These are phyloP conservation scores for Fusarium sp. DNA, from an alignment of 2,329 filamentous ascomycete species.

Conservation along the genomic window DNA sequence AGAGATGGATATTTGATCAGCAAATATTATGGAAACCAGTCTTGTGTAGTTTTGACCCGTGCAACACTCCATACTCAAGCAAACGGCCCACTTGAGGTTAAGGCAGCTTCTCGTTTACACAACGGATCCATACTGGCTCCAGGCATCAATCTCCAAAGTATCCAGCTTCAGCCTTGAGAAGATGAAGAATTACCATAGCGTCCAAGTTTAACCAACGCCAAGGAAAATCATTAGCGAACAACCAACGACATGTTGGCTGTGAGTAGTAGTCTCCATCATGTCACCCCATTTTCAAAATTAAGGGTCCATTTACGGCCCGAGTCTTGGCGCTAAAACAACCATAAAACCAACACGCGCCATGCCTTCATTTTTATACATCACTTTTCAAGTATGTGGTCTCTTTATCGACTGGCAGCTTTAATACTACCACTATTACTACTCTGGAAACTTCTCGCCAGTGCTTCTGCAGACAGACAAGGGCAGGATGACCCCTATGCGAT, in stretches of 20 bases:
- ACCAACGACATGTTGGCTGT: background rate
- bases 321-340: background rate
- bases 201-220: background rate
- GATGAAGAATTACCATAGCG: background rate
- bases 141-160: background rate
- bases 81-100: too few species aligned
- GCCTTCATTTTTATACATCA: background rate
- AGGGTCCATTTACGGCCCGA: background rate
- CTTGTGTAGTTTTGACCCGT: too few species aligned
- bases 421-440: rapidly evolving
- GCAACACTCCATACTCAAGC: too few species aligned
- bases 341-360: background rate
- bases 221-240: background rate
- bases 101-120: too few species aligned
- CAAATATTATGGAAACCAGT: too few species aligned
- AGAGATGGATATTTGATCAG: too few species aligned
- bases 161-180: background rate
- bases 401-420: background rate
- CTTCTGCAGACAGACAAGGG: background rate
- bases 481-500: background rate
- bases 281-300: background rate
- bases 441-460: background rate
- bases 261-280: background rate
- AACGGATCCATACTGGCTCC: background rate
- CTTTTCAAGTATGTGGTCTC: background rate